Percentiles rank a stretch among this genome's conserved stretches.
phyloP scores from a whole-genome alignment of 2,329 filamentous ascomycete genomes.

The Xylaria sp. region DNA sequence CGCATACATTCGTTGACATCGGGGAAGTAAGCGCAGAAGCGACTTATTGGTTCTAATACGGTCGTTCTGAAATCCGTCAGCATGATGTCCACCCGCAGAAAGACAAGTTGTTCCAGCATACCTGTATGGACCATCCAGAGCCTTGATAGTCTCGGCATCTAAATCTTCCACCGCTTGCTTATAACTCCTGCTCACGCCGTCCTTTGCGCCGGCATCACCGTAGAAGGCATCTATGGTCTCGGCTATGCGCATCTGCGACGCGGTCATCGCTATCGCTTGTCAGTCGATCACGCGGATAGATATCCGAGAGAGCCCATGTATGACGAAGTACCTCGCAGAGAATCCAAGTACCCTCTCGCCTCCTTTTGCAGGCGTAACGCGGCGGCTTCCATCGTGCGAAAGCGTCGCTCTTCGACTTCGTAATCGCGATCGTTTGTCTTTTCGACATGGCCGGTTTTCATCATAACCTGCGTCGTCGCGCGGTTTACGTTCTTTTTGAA shows the following conservation, averaged over 20 bases:
- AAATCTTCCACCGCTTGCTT: slow-evolving; percentile 98
- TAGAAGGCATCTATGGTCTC: slow-evolving; percentile 99
- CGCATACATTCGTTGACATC: slow-evolving; percentile 90
- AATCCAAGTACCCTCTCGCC: slow-evolving; percentile 96
- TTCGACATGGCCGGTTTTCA: slow-evolving; percentile 99
- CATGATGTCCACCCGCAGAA: neutral
- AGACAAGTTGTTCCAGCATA: slow-evolving; percentile 31
- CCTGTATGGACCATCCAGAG: slow-evolving; percentile 91
- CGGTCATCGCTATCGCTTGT: slow-evolving; percentile 64
- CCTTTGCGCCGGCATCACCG: slow-evolving; percentile 87
- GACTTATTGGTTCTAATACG: slow-evolving; percentile 88
- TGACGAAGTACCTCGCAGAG: slow-evolving; percentile 64
- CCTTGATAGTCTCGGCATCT: slow-evolving; percentile 97
- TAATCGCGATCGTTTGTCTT: slow-evolving; percentile 98
- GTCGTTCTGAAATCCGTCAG: slow-evolving; percentile 56
- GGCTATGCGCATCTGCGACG: slow-evolving; percentile 97
- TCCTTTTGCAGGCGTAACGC: slow-evolving; percentile 91
- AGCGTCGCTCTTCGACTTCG: slow-evolving; percentile 94
- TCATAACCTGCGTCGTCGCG: slow-evolving; percentile 99
- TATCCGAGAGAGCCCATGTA: slow-evolving; percentile 1
- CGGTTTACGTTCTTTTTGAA: slow-evolving; percentile 98
- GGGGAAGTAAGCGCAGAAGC: slow-evolving; percentile 97
- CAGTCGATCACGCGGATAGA: slow-evolving; percentile 44
- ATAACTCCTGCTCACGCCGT: slow-evolving; percentile 93
- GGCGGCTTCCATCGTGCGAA: slow-evolving; percentile 94